Evolutionary conservation across 768 basidiomycete species (phyloP), one percentile per base, ranked within the genome.

Genomic region (Xanthoconium stramineum): DNA sequence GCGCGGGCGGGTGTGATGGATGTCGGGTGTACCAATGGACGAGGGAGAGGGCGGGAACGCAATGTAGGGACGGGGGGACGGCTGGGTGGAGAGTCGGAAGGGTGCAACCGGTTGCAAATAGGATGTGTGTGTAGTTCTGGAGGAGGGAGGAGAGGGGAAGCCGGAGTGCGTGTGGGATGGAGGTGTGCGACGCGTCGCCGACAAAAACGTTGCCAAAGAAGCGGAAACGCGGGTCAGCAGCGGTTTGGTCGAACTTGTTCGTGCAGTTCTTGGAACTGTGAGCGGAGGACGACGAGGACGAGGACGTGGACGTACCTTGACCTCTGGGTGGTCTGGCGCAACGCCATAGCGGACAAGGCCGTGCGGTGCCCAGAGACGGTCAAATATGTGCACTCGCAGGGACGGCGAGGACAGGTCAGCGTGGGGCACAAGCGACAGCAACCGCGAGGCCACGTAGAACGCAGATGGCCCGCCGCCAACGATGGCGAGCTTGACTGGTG

Each of bases 11-110:
- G 11, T 77, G 75, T 10, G 84, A 84, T 2, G 95, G 95, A 69
- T 98, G 94, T 46, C 82, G 86, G 13, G 96, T 98, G 75, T 99
- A 98, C 95, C 94, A 98, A 61, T 94, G 90, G 1, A 99, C 94
- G 42, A 99, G 73, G 1, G 83, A 84, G 4, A 97, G 77, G 0
- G 94, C 94, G 1, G 93, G 83, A 3, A 86, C 69, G 61, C 80
- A 89, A 74, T 74, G 69, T 65, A 14, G 63, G 75, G 65, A 78
- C 17, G 63, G 81, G 44, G 78, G 78, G 7, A 85, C 72, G 46
- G 75, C 77, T 12, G 80, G 70, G 72, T 91, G 84, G 12, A 81
- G 69, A 37, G 78, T 74, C 14, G 91, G 81, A 44, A 86, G 69
- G 0, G 90, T 79, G 53, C 93, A 92, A 2, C 96, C 96, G 7